Conservation (phyloP, 129 eudicot species). For the sunflower (Helianthus annuus) region DNA sequence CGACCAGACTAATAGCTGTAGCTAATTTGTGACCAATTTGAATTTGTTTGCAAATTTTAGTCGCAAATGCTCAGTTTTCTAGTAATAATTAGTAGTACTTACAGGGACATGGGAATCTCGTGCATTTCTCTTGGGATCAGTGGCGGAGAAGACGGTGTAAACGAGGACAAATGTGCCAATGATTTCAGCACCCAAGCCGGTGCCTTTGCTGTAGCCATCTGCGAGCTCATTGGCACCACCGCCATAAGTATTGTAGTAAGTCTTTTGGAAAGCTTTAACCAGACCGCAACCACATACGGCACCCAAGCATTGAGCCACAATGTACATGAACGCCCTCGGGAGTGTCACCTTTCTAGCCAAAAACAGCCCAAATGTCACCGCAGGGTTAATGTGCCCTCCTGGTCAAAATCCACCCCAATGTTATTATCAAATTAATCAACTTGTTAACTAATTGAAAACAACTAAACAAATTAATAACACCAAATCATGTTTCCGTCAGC, state of each 20-base stretch:
- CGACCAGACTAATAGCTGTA: no score
- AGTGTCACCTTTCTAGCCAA: conserved; percentile 57
- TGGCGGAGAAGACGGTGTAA: conserved; percentile 72
- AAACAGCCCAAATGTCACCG: conserved; percentile 62
- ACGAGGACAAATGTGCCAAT: conserved; percentile 65
- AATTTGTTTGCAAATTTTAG: no score
- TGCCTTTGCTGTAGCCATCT: conserved; percentile 54
- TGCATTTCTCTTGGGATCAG: conserved; percentile 71
- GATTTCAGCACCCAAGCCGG: conserved; percentile 68
- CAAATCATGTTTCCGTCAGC: no score
- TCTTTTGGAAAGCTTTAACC: conserved; percentile 62
- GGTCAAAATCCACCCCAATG: not conserved
- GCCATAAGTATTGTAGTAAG: conserved; percentile 38
- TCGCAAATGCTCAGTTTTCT: no score
- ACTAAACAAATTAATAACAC: no score
- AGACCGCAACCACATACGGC: conserved; percentile 65
- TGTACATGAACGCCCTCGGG: conserved; percentile 49
- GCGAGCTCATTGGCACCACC: conserved; percentile 62
- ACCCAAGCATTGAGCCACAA: conserved; percentile 60
- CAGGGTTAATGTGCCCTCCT: conserved; percentile 79
- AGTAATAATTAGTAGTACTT: conserved; percentile 10
- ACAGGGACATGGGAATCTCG: conserved; percentile 78
- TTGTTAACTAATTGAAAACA: no score
- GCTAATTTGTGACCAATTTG: no score
- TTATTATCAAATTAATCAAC: no score